Conservation (phyloP, 495 filamentous ascomycete genomes). For the Penicillium lagena region DNA sequence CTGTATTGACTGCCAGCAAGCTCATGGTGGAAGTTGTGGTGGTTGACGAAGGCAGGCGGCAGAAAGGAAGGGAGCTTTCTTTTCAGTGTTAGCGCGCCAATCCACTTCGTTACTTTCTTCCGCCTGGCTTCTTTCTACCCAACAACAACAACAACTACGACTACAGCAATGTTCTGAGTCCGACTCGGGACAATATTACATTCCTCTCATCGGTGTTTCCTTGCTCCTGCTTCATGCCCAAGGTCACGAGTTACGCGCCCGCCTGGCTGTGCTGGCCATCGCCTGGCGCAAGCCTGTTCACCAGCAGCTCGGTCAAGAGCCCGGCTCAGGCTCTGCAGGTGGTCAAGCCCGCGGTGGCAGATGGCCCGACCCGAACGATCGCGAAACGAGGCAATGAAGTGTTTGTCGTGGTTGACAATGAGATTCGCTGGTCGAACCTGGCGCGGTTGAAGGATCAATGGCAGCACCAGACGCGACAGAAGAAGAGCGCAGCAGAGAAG, state of each 20-base stretch:
- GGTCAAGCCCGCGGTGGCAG: constrained; percentile 30
- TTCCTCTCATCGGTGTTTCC: background rate
- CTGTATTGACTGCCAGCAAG: constrained; percentile 45
- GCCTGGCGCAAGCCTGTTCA: constrained; percentile 68
- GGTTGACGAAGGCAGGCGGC: constrained; percentile 4
- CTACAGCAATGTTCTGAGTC: no score
- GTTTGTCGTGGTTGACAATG: constrained; percentile 76
- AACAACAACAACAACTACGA: background rate
- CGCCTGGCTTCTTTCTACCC: background rate
- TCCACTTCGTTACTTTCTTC: constrained; percentile 10
- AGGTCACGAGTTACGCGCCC: constrained; percentile 73
- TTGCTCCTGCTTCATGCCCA: constrained; percentile 53
- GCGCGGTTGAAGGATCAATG: constrained; percentile 67
- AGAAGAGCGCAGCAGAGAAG: constrained; percentile 25
- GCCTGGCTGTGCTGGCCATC: constrained; percentile 72
- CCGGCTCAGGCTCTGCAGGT: constrained; percentile 24
- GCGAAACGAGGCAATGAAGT: constrained; percentile 72
- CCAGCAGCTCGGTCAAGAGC: constrained; percentile 28
- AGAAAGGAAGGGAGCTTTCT: constrained; percentile 22
- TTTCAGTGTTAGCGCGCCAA: constrained; percentile 19
- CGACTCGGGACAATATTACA: background rate
- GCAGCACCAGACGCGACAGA: constrained; percentile 38
- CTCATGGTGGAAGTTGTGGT: constrained; percentile 12
- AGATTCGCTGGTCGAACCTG: constrained; percentile 82
- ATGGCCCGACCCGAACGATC: constrained; percentile 60